Conservation (phyloP, 2,329 filamentous ascomycete species). For the Epichloe elymi region DNA sequence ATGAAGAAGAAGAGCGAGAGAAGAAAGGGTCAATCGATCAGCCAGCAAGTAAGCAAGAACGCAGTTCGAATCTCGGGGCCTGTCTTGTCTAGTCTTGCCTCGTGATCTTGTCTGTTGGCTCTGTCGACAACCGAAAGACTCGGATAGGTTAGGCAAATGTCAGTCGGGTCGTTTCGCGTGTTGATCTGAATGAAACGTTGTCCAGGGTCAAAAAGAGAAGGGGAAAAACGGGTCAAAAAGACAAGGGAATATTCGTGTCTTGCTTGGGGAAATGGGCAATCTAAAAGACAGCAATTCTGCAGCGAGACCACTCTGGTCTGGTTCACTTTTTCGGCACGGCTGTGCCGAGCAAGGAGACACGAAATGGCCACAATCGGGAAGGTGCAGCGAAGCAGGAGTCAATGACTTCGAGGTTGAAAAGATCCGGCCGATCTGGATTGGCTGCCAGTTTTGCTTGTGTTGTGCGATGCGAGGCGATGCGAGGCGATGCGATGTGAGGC, state of each 20-base stretch:
- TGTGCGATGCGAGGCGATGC: background rate
- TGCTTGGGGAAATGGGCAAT: background rate
- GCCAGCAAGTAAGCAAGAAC: background rate
- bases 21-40: background rate
- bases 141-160: background rate
- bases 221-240: too few species aligned
- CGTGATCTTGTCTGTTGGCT: background rate
- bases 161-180: background rate
- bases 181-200: background rate
- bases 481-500: background rate
- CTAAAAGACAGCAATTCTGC: conserved; percentile 5
- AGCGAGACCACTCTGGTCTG: conserved; percentile 4
- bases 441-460: background rate
- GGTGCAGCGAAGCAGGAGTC: conserved; percentile 2
- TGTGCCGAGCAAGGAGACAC: conserved; percentile 6
- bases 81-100: background rate
- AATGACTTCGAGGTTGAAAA: background rate
- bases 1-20: background rate
- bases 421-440: background rate
- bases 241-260: background rate
- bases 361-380: conserved; percentile 5
- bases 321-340: conserved; percentile 5
- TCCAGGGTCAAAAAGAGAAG: background rate
- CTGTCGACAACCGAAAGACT: background rate
- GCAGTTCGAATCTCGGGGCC: background rate